phyloP scores from a whole-genome alignment of 2,329 filamentous ascomycete species.

The Paraphaeosphaeria minitans region DNA sequence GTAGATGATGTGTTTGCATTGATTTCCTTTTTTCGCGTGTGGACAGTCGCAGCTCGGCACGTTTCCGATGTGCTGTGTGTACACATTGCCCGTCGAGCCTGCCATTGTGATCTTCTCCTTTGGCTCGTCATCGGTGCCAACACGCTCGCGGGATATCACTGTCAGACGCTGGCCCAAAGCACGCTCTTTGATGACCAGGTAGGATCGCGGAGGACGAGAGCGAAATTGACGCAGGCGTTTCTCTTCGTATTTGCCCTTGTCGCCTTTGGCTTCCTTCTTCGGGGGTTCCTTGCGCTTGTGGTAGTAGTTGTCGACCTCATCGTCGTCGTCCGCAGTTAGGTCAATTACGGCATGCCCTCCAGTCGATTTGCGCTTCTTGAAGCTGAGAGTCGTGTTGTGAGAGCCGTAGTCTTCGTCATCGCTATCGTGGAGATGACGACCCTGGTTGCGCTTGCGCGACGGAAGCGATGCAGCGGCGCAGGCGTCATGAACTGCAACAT shows the following conservation, averaged over 20 bases:
- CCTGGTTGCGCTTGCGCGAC: slow-evolving; percentile 30
- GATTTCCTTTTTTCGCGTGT: slow-evolving; percentile 59
- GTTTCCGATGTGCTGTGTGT: slow-evolving; percentile 60
- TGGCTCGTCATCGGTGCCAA: slow-evolving; percentile 51
- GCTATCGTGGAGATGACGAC: slow-evolving; percentile 17
- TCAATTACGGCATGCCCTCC: neutral
- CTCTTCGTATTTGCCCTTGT: slow-evolving; percentile 28
- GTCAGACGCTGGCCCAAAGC: slow-evolving; percentile 62
- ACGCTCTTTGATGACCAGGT: slow-evolving; percentile 54
- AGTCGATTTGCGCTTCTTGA: slow-evolving; percentile 5
- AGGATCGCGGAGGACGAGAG: slow-evolving; percentile 52
- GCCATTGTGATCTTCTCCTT: slow-evolving; percentile 63
- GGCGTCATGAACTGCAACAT: neutral
- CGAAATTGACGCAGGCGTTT: slow-evolving; percentile 41
- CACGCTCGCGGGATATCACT: slow-evolving; percentile 57
- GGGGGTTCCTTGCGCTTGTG: slow-evolving; percentile 19
- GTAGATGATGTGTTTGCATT: slow-evolving; percentile 70
- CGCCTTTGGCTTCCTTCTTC: slow-evolving; percentile 26
- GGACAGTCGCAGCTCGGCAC: slow-evolving; percentile 62
- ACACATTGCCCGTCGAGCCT: slow-evolving; percentile 67
- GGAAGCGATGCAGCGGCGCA: neutral
- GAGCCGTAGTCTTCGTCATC: neutral
- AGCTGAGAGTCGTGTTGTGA: neutral
- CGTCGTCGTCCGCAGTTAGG: slow-evolving; percentile 1
- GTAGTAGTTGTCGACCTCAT: neutral